phyloP scores from a whole-genome alignment of 2,329 filamentous ascomycete genomes.

The Fusarium luffae region DNA sequence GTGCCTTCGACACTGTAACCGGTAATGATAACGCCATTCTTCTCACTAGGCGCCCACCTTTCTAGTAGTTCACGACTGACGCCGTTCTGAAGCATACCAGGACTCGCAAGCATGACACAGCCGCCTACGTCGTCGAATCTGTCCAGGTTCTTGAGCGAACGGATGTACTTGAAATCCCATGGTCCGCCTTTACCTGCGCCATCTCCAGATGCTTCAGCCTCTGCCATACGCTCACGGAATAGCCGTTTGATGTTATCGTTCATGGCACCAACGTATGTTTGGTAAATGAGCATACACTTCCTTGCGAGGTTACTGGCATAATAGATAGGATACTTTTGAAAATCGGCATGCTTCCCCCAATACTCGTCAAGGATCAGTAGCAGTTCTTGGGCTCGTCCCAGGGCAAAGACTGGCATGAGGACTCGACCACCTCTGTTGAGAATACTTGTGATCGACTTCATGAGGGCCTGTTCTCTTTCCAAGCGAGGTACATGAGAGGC shows the following conservation, averaged over 20 bases:
- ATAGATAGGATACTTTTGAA: constrained; percentile 93
- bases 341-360: constrained; percentile 89
- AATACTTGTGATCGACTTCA: constrained; percentile 94
- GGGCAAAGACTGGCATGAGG: constrained; percentile 93
- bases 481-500: constrained; percentile 91
- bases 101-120: constrained; percentile 96
- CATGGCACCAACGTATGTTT: constrained; percentile 98
- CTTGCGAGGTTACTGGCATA: constrained; percentile 95
- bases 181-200: constrained; percentile 81
- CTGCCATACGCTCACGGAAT: constrained; percentile 92
- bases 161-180: constrained; percentile 97
- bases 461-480: constrained; percentile 90
- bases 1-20: constrained; percentile 99
- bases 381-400: constrained; percentile 93
- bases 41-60: constrained; percentile 93
- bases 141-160: constrained; percentile 91
- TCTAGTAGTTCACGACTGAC: constrained; percentile 93
- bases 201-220: constrained; percentile 84
- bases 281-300: constrained; percentile 98
- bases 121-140: constrained; percentile 95
- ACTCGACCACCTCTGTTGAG: constrained; percentile 92
- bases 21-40: constrained; percentile 98
- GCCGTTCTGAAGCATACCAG: constrained; percentile 98
- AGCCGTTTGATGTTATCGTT: constrained; percentile 98
- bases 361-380: constrained; percentile 96